Conservation (phyloP, 2,329 filamentous ascomycete genomes). For the Ophiocordyceps camponoti-floridani region DNA sequence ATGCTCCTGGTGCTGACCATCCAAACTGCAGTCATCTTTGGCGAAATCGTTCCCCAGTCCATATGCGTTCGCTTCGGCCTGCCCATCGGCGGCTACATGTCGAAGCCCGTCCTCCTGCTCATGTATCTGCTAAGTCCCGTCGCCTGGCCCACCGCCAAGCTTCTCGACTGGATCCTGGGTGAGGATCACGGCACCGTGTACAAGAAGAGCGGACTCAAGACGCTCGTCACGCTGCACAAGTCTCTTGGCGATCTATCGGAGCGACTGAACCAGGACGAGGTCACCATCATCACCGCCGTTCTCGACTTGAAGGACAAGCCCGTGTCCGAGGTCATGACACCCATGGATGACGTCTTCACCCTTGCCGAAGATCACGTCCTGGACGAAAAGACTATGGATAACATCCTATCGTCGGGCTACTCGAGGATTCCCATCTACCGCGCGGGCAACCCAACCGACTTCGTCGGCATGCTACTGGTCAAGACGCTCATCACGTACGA, state of each 20-base stretch:
- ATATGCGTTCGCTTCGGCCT: slow-evolving; percentile 92
- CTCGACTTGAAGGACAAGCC: slow-evolving; percentile 92
- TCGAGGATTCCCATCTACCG: slow-evolving; percentile 91
- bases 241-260: slow-evolving; percentile 75
- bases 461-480: slow-evolving; percentile 92
- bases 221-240: slow-evolving; percentile 85
- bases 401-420: slow-evolving; percentile 83
- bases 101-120: slow-evolving; percentile 65
- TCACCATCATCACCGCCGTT: slow-evolving; percentile 95
- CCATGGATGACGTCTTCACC: slow-evolving; percentile 92
- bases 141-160: slow-evolving; percentile 87
- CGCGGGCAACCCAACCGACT: slow-evolving; percentile 67
- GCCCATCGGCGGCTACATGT: slow-evolving; percentile 86
- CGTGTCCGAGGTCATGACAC: slow-evolving; percentile 93
- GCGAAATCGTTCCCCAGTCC: slow-evolving; percentile 89
- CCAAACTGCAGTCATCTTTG: slow-evolving; percentile 65
- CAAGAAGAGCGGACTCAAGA: slow-evolving; percentile 96
- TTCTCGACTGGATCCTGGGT: slow-evolving; percentile 82
- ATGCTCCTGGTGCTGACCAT: not conserved
- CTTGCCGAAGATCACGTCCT: slow-evolving; percentile 90
- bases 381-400: slow-evolving; percentile 87
- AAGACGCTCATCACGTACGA: slow-evolving; percentile 99
- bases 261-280: slow-evolving; percentile 88
- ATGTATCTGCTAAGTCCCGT: slow-evolving; percentile 88
- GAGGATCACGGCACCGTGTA: slow-evolving; percentile 93